Base-by-base conservation (phyloP, 192 early-diverging fungal genomes). In the Phycomyces blakesleeanus region DNA sequence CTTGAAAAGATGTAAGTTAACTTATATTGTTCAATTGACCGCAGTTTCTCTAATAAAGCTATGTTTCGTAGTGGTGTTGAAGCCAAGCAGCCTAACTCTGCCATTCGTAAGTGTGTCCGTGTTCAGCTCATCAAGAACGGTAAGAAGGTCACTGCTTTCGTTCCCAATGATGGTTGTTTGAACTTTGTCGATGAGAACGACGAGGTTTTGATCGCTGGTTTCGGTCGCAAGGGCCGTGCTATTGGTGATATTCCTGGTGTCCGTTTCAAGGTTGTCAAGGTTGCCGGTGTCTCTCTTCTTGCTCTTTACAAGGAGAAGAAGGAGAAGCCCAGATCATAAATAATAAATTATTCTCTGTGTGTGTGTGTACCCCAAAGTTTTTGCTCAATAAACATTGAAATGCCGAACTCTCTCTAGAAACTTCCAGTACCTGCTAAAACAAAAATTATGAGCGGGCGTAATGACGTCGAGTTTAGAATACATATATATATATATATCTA, bases 271-370 rank as follows among this genome's bases (percentile, higher is more conserved):
- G 88, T 98, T 71, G 95, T 99, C 81, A 98, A 99, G 89, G 97
- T 99, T 73, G 90, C 97, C 68, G 96, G 96, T 83, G 97, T 99
- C 72, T 93, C 96, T 53, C 94, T 99, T 66, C 83, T 98, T 61
- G 96, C 97, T 69, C 81, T 99, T 82, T 99, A 92, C 88, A 99
- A 98, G 89, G 97, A 99, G 84, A 99, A 99, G 94, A 99, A 99
- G 92, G 97, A 97, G 88, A 99, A 98, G 91, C 94, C 94, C 71
- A 87, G 96, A 71, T 88, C 91, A 67, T 93, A 93, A 89, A 64
- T 22, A 34, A 34, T 7, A 34, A 34, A 34, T 34, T 5, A 34
- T 38, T 21, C 51, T 11, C 27, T 29, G 44, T 39, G 27, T 41
- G 40, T 41, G 40, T 14, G 40, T 41, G n/a, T n/a, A n/a, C n/a